Evolutionary conservation across 805 yeast species (phyloP).

Genomic region (Ogataea nonfermentans): DNA sequence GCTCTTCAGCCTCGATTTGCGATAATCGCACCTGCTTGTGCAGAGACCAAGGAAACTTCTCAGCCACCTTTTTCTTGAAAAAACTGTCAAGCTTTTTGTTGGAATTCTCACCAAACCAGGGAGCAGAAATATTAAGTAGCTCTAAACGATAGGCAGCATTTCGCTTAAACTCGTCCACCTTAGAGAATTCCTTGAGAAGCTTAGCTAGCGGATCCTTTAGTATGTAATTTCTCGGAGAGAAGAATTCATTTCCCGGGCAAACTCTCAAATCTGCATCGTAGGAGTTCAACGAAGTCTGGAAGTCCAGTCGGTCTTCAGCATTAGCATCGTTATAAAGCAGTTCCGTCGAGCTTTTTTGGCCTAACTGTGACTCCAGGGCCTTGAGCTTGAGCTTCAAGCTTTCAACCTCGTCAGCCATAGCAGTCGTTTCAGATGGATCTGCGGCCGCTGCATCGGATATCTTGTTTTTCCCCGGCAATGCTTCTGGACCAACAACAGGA

Average conservation of each 20-base stretch:
- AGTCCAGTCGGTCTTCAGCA: constrained; percentile 3
- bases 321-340: background rate
- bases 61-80: background rate
- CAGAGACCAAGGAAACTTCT: background rate
- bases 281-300: background rate
- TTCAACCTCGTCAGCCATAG: background rate
- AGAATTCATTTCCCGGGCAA: constrained; percentile 4
- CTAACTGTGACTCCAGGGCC: background rate
- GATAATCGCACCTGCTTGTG: background rate
- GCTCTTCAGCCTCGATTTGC: background rate
- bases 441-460: too few relatives aligned
- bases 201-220: constrained; percentile 18
- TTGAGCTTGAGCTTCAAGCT: background rate
- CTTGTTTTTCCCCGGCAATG: too few relatives aligned
- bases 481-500: background rate
- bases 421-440: too few relatives aligned
- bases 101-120: background rate
- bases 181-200: constrained; percentile 1
- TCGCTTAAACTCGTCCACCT: constrained; percentile 5
- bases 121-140: constrained; percentile 12
- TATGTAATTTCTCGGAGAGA: constrained; percentile 12
- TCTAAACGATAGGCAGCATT: constrained; percentile 8
- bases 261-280: constrained; percentile 1
- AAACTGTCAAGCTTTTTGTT: background rate
- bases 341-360: too few relatives aligned